A percentile compares a stretch with the other conserved stretches of the same genome.
These are phyloP conservation scores for Leishmania martiniquensis DNA, from an alignment of 208 protist species.

Conservation along the genomic window DNA sequence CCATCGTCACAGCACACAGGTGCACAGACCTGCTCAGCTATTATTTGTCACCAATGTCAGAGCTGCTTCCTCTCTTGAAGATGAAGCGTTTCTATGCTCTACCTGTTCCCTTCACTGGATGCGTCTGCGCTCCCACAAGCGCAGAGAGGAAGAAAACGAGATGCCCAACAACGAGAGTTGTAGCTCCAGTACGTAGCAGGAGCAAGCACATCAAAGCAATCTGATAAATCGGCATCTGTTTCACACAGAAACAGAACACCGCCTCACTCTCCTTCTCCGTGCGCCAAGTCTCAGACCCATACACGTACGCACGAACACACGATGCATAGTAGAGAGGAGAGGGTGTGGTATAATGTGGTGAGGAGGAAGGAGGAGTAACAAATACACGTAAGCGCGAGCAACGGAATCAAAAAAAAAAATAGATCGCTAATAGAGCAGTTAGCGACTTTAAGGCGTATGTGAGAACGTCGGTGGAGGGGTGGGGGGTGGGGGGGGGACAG, in stretches of 20 bases:
- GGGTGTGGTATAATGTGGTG: not conserved
- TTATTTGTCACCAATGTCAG: too few relatives aligned
- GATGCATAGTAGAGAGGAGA: not conserved
- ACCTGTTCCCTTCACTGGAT: not conserved
- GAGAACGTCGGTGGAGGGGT: not conserved
- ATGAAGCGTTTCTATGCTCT: too few relatives aligned
- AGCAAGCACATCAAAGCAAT: not conserved
- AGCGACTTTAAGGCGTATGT: not conserved
- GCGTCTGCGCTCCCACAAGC: not conserved
- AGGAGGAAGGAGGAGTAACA: not conserved
- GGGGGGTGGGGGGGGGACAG: not conserved
- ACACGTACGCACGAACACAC: not conserved
- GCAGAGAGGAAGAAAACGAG: not conserved
- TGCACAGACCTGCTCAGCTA: too few relatives aligned
- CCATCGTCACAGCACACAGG: too few relatives aligned
- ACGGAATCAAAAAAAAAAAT: not conserved
- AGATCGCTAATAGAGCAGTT: not conserved
- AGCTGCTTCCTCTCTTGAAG: not conserved
- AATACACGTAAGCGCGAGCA: not conserved
- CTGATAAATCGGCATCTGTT: not conserved
- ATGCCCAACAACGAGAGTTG: not conserved
- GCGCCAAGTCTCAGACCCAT: not conserved
- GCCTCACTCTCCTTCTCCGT: not conserved
- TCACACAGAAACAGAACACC: not conserved
- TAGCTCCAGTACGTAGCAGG: conserved; percentile 2